These are phyloP conservation scores for Bruguiera parviflora DNA, from an alignment of 345 rosid genomes.

Conservation along the genomic window DNA sequence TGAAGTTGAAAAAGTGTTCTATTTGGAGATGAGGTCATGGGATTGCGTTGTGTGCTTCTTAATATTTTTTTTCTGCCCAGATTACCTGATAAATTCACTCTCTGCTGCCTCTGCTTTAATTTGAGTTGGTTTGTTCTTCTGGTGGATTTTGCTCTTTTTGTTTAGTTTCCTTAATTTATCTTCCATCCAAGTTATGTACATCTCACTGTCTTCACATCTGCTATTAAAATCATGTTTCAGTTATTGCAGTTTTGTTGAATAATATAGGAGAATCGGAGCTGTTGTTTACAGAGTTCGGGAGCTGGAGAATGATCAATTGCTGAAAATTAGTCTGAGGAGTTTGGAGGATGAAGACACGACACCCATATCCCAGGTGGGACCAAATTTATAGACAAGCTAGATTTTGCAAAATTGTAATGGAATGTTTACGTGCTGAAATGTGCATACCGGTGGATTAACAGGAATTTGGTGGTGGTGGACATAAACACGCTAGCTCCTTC, in stretches of 20 bases:
- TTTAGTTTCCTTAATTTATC: too few relatives aligned
- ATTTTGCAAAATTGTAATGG: not conserved
- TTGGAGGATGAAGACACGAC: slow-evolving; percentile 59
- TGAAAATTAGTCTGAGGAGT: slow-evolving; percentile 75
- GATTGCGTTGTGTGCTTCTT: too few relatives aligned
- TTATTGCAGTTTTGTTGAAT: not conserved
- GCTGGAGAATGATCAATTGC: slow-evolving; percentile 48
- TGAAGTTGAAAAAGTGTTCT: too few relatives aligned
- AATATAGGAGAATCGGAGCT: slow-evolving; percentile 56
- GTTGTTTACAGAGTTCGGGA: slow-evolving; percentile 58
- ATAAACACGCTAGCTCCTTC: slow-evolving; percentile 70
- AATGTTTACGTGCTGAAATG: not conserved
- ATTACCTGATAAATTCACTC: too few relatives aligned
- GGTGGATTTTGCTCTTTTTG: too few relatives aligned
- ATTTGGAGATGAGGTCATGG: too few relatives aligned
- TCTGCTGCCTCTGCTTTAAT: too few relatives aligned
- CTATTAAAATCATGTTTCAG: too few relatives aligned
- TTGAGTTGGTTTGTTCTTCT: too few relatives aligned
- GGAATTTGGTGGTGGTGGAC: slow-evolving; percentile 74
- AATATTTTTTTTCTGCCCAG: too few relatives aligned
- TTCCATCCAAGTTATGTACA: too few relatives aligned
- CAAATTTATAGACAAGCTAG: not conserved
- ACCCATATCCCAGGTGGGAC: slow-evolving; percentile 38
- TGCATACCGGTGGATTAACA: slow-evolving; percentile 15
- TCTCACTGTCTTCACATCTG: too few relatives aligned